Evolutionary conservation across 164 flowering plant genomes (phyloP), one percentile per base, ranked within the genome.

Genomic region (Brasenia schreberi): DNA sequence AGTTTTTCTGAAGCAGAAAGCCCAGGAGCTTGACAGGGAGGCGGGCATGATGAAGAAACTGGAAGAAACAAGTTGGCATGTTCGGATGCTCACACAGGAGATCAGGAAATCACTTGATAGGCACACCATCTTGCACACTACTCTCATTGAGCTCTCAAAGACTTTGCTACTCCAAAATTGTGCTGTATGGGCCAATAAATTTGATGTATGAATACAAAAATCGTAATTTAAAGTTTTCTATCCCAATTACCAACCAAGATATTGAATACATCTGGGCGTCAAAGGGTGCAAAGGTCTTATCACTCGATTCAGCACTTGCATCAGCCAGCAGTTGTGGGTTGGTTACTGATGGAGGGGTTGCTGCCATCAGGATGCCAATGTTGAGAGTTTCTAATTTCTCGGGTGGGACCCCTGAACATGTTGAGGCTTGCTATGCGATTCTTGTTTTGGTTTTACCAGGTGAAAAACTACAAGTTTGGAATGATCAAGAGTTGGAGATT

Each of bases 361-460:
- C 96, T 64, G 98, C 95, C 3, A 91, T 91, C 61, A 77, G 98
- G 27, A 87, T 94, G 96, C 97, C 95, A 19, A 90, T 94, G 97
- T 87, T 94, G 49, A 85, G 85, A 27, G 92, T 87, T 43, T 79
- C 85, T 6, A 80, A 93, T 70, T 94, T 94, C 73, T 89, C 87
- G 75, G 97, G 97, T 5, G 98, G 97, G 17, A 89, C 97, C 3
- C 97, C 97, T 0, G 93, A 94, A 69, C 59, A 83, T 53, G 71
- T 83, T 17, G 87, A 77, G 62, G 74, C 88, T 7, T 85, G 86
- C 77, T 91, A 94, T 75, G 88, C 97, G 4, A 82, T 94, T 64
- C 78, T 94, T 59, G 95, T 94, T 64, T 77, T 89, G 75, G 92
- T 91, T 71, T 90, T 89, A 44, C 96, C 96, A 0, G 70, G 77